A percentile compares a stretch with the other conserved stretches of the same genome.
These are phyloP conservation scores for Aquilaria sinensis DNA, from an alignment of 345 rosid species.

Conservation along the genomic window DNA sequence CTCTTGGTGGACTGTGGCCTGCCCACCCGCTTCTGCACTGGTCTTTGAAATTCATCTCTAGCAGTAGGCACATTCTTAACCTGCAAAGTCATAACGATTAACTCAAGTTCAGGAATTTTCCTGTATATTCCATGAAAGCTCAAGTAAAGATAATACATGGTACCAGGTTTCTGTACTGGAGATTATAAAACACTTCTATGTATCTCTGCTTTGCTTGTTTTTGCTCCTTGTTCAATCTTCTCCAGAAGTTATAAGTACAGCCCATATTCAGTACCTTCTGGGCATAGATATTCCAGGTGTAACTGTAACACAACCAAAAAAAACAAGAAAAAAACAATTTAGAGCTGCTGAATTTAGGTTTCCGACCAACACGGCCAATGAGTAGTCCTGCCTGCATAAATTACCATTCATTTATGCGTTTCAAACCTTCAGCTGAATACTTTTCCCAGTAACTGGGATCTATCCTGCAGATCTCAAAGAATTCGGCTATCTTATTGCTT, in stretches of 20 bases:
- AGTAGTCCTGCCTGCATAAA: no score
- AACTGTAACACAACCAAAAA: conserved; percentile 32
- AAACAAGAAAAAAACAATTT: background rate
- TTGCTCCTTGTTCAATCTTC: conserved; percentile 48
- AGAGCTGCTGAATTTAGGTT: no score
- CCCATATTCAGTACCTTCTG: conserved; percentile 63
- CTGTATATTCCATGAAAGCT: background rate
- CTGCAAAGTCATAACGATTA: conserved; percentile 15
- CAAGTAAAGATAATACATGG: background rate
- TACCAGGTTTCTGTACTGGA: conserved; percentile 54
- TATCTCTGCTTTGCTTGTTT: conserved; percentile 74
- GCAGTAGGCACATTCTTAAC: conserved; percentile 40
- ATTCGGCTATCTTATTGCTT: conserved; percentile 51
- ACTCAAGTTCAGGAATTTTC: background rate
- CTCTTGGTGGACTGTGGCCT: conserved; percentile 17
- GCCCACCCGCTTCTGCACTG: conserved; percentile 17
- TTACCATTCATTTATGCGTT: conserved; percentile 71
- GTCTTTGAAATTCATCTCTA: conserved; percentile 35
- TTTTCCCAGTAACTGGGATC: conserved; percentile 46
- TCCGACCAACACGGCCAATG: no score
- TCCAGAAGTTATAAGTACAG: conserved; percentile 57
- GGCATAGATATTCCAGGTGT: conserved; percentile 86
- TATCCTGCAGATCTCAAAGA: conserved; percentile 49
- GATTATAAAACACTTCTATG: conserved; percentile 62
- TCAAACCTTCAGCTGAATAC: conserved; percentile 44